Base-by-base conservation (phyloP, 225 moss, liverwort and hornwort species). In the Neckera pumila region DNA sequence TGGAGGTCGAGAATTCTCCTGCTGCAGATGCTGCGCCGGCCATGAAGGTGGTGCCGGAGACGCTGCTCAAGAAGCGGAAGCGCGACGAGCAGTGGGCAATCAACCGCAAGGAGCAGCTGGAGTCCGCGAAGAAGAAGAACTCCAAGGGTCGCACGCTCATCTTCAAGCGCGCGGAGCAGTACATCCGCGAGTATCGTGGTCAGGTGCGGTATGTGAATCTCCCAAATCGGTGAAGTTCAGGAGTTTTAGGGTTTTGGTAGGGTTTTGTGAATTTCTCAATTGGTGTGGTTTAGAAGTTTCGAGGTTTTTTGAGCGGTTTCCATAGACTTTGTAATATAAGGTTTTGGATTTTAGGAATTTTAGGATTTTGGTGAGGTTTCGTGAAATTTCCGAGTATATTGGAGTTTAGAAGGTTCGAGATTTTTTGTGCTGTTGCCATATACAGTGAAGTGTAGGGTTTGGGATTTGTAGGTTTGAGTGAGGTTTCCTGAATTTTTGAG, bases 101-200 rank as follows among this genome's bases (percentile, higher is more conserved):
- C 65, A 90, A 91, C 20, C 90, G 90, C 69, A 92, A 94, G 91
- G 92, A 94, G 86, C 91, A 92, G 87, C 60, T 88, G 33, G 90
- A 94, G 60, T 82, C 89, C 14, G 30, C 92, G 17, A 95, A 86
- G 94, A 81, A 86, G 59, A 90, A 86, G 86, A 93, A 66, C 79
- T 89, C 92, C 49, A 90, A 79, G 57, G 93, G 90, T 51, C 93
- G 96, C 40, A 89, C 92, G 49, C 42, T 93, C 57, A 92, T 94
- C 70, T 97, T 95, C 87, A 97, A 94, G 91, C 93, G 95, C 36
- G 94, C 96, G 36, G 95, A 95, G 93, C 92, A 94, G 76, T 96
- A 92, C 63, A 87, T 93, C 45, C 94, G 93, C 87, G 95, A 96
- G 84, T 95, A 95, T 33, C 89, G 93, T 57, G 89, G 92, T 30